Percentiles rank a stretch among this genome's conserved stretches.
Evolutionary conservation across 1,284 basidiomycete genomes (phyloP).

Genomic region (Kwoniella shivajii): DNA sequence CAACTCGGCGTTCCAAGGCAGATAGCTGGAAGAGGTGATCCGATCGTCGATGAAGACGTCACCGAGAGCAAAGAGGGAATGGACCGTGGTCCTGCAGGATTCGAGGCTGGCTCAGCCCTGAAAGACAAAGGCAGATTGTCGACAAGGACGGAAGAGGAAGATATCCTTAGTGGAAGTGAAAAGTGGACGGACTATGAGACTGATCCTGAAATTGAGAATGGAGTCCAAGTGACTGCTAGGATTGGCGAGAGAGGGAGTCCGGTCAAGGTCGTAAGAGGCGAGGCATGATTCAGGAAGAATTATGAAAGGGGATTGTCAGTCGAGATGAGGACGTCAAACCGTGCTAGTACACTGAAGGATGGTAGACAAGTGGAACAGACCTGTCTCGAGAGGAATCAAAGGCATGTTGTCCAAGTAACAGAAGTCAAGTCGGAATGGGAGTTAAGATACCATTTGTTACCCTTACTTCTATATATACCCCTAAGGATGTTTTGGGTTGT

Average conservation of each 20-base stretch:
- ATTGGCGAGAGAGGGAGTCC: background rate
- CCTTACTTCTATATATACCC: too few relatives aligned
- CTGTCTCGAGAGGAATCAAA: too few relatives aligned
- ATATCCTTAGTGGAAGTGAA: background rate
- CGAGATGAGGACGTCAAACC: too few relatives aligned
- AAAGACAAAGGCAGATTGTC: background rate
- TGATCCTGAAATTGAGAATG: background rate
- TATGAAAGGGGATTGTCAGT: too few relatives aligned
- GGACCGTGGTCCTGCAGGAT: background rate
- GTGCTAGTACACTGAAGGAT: too few relatives aligned
- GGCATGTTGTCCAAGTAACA: too few relatives aligned
- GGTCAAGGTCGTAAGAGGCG: background rate
- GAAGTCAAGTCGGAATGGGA: too few relatives aligned
- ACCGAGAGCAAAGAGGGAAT: background rate
- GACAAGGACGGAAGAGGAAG: background rate
- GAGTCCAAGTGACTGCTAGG: background rate
- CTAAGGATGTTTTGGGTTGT: too few relatives aligned
- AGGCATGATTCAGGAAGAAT: too few relatives aligned
- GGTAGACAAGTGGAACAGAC: too few relatives aligned
- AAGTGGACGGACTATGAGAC: conserved; percentile 3
- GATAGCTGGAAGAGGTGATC: conserved; percentile 37
- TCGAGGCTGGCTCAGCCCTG: background rate
- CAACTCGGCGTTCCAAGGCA: conserved; percentile 59
- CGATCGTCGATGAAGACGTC: conserved; percentile 18
- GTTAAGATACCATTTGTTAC: too few relatives aligned